Conservation (phyloP, 371 early-diverging fungal genomes). For the Syncephalastrum sp. region DNA sequence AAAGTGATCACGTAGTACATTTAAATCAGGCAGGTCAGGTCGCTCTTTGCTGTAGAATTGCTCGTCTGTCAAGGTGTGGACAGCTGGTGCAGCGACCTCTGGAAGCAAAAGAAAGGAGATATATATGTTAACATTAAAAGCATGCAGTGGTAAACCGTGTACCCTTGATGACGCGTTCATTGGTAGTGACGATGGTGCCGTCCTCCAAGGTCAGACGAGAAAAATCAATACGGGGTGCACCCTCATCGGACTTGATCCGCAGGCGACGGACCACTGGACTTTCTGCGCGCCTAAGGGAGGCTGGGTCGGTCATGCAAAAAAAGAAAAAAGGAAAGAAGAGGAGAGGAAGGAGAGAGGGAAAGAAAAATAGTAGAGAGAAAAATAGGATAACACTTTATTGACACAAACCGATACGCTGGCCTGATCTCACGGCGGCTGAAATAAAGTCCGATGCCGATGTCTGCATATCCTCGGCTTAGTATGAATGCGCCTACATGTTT, state of each 20-base stretch:
- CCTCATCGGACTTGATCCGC: slow-evolving; percentile 11
- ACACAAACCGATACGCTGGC: too few relatives aligned
- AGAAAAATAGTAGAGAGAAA: slow-evolving; percentile 5
- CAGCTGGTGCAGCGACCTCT: slow-evolving; percentile 43
- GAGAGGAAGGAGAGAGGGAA: slow-evolving; percentile 7
- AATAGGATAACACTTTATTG: background rate
- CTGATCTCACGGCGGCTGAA: too few relatives aligned
- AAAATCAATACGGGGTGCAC: slow-evolving; percentile 54
- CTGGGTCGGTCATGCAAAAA: background rate
- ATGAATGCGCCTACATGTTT: too few relatives aligned
- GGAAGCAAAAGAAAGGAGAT: background rate
- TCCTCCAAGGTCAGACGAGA: slow-evolving; percentile 74
- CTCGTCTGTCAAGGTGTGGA: slow-evolving; percentile 47
- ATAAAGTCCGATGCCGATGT: too few relatives aligned
- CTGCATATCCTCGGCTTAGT: too few relatives aligned
- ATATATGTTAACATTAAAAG: background rate
- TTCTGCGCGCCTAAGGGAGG: slow-evolving; percentile 5
- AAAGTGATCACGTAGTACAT: slow-evolving; percentile 82
- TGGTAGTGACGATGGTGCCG: slow-evolving; percentile 73
- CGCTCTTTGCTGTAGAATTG: slow-evolving; percentile 54
- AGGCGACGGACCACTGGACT: slow-evolving; percentile 12
- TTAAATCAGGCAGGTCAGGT: slow-evolving; percentile 69
- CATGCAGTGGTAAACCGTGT: background rate
- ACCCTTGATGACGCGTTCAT: slow-evolving; percentile 76
- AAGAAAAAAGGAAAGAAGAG: slow-evolving; percentile 6